Evolutionary conservation across 768 basidiomycete species (phyloP).

Genomic region (Trametes meyenii): DNA sequence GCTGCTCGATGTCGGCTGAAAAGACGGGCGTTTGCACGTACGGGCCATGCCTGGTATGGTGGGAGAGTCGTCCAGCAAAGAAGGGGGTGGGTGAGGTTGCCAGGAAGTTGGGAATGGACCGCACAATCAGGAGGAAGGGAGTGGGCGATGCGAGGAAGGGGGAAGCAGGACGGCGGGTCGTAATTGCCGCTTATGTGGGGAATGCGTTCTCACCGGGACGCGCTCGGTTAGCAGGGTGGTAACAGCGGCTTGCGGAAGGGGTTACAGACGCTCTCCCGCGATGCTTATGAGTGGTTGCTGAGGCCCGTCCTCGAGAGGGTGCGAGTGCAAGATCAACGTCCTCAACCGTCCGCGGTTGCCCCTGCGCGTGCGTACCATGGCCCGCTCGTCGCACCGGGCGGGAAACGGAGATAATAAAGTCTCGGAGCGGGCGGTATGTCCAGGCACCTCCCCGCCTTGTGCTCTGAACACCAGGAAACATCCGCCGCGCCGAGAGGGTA

Average conservation of each 20-base stretch:
- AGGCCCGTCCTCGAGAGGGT: no score
- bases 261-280: neutral
- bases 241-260: neutral
- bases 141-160: constrained; percentile 7
- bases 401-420: neutral
- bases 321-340: no score
- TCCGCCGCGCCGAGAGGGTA: no score
- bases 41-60: constrained; percentile 3
- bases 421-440: neutral
- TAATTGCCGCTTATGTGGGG: constrained; percentile 11
- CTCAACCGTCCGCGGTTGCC: neutral
- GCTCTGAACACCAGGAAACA: constrained; percentile 14
- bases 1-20: neutral
- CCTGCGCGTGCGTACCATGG: neutral
- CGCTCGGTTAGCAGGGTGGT: constrained; percentile 7
- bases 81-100: neutral
- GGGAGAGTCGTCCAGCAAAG: neutral
- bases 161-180: constrained; percentile 1
- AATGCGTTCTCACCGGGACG: constrained; percentile 4
- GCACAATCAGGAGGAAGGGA: neutral
- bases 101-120: neutral
- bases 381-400: neutral
- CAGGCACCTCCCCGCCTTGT: constrained; percentile 7
- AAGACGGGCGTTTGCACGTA: neutral
- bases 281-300: no score